Conservation (phyloP, 371 early-diverging fungal genomes). For the Basidiobolus meristosporus region DNA sequence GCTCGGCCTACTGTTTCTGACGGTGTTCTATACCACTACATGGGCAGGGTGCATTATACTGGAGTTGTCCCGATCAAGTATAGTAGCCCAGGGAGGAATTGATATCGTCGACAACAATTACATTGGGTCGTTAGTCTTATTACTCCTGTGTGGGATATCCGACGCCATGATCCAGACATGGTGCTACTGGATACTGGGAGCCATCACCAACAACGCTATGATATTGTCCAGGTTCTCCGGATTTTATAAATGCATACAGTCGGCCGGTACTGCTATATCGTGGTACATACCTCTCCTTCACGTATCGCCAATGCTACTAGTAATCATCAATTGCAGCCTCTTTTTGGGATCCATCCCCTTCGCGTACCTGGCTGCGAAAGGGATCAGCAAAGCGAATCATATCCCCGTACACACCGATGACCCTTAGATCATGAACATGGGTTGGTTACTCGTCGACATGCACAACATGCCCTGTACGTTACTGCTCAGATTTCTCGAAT, state of each 20-base stretch:
- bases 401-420: no score
- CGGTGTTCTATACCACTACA: constrained; percentile 21
- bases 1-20: constrained; percentile 19
- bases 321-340: no score
- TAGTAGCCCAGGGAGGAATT: constrained; percentile 8
- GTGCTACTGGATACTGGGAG: constrained; percentile 51
- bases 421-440: no score
- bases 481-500: no score
- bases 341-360: no score
- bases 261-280: constrained; percentile 16
- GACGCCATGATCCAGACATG: constrained; percentile 48
- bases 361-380: no score
- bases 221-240: constrained; percentile 48
- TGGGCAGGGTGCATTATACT: constrained; percentile 41
- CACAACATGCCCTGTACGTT: no score
- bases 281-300: constrained; percentile 14
- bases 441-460: no score
- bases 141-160: constrained; percentile 34
- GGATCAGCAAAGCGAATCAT: no score
- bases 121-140: constrained; percentile 39
- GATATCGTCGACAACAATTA: constrained; percentile 15
- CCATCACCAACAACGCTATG: constrained; percentile 45
- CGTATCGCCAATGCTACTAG: no score
- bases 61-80: constrained; percentile 22
- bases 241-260: constrained; percentile 19